Base-by-base conservation (phyloP, 306 rosid genomes). In the Albizia julibrissin region DNA sequence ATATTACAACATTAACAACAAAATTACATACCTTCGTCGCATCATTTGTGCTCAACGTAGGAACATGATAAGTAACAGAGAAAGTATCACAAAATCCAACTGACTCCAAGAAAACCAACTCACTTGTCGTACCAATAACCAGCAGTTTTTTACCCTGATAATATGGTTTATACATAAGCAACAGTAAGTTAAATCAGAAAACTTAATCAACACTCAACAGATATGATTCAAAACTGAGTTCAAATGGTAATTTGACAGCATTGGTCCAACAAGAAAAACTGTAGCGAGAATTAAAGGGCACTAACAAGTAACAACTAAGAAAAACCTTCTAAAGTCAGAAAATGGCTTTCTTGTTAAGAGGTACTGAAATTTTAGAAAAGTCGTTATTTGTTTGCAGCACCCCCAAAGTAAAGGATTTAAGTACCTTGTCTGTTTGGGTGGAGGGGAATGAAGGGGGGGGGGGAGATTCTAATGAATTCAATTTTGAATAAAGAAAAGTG, bases 71-170 rank as follows among this genome's bases (percentile, higher is more conserved):
- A 50, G 94, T 89, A 84, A 91, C 92, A 8, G 97, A 87, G 87
- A 96, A 96, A 46, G 94, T 84, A 81, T 90, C 90, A 79, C 88
- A 87, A 86, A 93, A 80, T 74, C 99, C 97, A 82, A 96, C 77
- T 1, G 94, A 88, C 74, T 93, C 97, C 88, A 96, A 82, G 89
- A 96, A 96, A 84, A 80, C 86, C 74, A 92, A 81, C 87, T 96
- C 97, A 87, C 99, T 92, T 26, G 98, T 93, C 9, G 99, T 96
- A 65, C 97, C 97, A 75, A 96, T 77, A 69, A 93, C 97, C 89
- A 93, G 85, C 83, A 96, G 98, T 78, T 93, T 96, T 88, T 93
- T 96, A 37, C 98, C 98, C 99, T 96, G 88, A 42, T 10, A 42
- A 42, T 42, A 42, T 2, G 46, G 11, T 42, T 8, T 9, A 42